Evolutionary conservation across 768 basidiomycete genomes (phyloP).

Genomic region (Wakefieldia striispora): DNA sequence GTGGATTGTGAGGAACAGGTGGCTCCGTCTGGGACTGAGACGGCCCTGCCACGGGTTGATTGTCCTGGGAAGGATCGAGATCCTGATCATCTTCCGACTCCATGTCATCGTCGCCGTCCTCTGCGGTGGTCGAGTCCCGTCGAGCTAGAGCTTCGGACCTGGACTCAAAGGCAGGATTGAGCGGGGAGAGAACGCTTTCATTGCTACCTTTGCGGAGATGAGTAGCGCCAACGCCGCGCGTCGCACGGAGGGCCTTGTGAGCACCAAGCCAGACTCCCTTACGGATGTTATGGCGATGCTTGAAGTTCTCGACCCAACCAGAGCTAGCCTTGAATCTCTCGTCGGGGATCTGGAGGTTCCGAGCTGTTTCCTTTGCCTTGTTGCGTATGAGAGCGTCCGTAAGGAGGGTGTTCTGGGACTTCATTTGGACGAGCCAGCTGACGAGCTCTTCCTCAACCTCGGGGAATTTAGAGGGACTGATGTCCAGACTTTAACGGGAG

Average conservation of each 20-base stretch:
- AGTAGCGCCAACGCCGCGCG: slow-evolving; percentile 30
- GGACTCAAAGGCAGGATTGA: slow-evolving; percentile 39
- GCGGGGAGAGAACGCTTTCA: slow-evolving; percentile 36
- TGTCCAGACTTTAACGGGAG: slow-evolving; percentile 5
- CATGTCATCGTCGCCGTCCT: slow-evolving; percentile 36
- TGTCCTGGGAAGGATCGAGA: slow-evolving; percentile 25
- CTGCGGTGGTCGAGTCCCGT: slow-evolving; percentile 27
- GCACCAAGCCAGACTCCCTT: slow-evolving; percentile 56
- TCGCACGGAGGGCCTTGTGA: slow-evolving; percentile 34
- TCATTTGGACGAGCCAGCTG: slow-evolving; percentile 57
- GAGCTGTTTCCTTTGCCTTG: slow-evolving; percentile 68
- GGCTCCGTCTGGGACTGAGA: slow-evolving; percentile 29
- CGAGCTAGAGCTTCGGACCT: slow-evolving; percentile 29
- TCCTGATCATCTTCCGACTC: slow-evolving; percentile 36
- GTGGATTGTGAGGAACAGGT: slow-evolving; percentile 28
- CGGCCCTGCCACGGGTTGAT: slow-evolving; percentile 26
- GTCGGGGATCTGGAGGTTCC: slow-evolving; percentile 51
- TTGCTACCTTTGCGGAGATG: slow-evolving; percentile 38
- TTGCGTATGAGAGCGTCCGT: slow-evolving; percentile 63
- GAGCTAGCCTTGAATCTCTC: slow-evolving; percentile 89
- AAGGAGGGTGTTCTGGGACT: slow-evolving; percentile 46
- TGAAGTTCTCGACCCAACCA: slow-evolving; percentile 93
- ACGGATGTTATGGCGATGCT: slow-evolving; percentile 74
- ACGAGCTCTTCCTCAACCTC: slow-evolving; percentile 66
- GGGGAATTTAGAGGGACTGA: slow-evolving; percentile 78